Evolutionary conservation across 1,284 basidiomycete species (phyloP), one percentile per base, ranked within the genome.

Genomic region (Bjerkandera adusta): DNA sequence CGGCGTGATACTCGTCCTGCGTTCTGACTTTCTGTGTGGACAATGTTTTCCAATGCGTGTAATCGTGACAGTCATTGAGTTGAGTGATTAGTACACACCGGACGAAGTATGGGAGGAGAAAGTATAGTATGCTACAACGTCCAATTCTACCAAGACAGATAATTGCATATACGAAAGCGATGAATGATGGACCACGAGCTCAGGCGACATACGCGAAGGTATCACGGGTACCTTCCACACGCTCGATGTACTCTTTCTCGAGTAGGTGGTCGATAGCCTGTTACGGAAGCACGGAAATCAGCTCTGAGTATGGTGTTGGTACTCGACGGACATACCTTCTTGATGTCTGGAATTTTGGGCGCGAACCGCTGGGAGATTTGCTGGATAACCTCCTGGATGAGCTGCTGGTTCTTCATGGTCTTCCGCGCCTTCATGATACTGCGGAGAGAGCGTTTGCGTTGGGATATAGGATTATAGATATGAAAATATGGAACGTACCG

Each of bases 381-480:
- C 1, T 84, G 82, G 51, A 95, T 94, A 52, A 97, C 93, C 64
- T 99, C 97, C 60, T 92, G 89, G 53, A 99, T 94, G 53, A 99
- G 72, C 0, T 84, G 79, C 65, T 95, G 90, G 70, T 98, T 96
- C 76, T 96, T 96, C 85, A 98, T 89, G 51, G 90, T 92, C 83
- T 97, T 96, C 49, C 96, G 82, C 18, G 93, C 92, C 71, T 98
- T 98, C 96, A 98, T 97, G 67, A 98, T 91, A 47, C 93, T 91
- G 8, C 33, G 7, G 3, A 6, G 13, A 4, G 20, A 5, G 12
- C 3, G 15, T 29, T 18, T 8, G 30, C 33, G 11, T 3, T 10
- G 7, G n/a, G 13, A 15, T 33, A 25, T 18, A 11, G 30, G n/a
- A 16, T 20, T 12, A 10, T 10, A 13, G 20, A 27, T 20, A 25